phyloP scores from a whole-genome alignment of 441 rosid species.

The Theobroma grandiflorum region DNA sequence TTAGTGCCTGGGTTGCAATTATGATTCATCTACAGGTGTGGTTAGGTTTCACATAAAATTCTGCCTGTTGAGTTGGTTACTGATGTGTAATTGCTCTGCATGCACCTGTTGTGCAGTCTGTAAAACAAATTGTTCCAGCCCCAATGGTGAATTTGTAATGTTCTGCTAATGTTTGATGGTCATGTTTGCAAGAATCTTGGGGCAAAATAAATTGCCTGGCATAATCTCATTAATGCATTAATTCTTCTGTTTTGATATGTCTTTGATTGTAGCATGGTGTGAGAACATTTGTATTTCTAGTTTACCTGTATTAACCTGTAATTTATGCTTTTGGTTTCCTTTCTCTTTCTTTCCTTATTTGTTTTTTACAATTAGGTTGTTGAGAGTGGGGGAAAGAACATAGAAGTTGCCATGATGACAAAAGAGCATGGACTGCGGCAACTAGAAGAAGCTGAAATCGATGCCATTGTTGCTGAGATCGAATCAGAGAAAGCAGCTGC shows the following conservation, averaged over 20 bases:
- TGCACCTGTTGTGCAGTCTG: not conserved
- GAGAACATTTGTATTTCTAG: not conserved
- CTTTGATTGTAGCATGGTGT: not conserved
- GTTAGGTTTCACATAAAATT: not conserved
- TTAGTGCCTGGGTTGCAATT: not conserved
- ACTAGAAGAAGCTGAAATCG: slow-evolving; percentile 88
- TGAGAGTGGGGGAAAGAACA: slow-evolving; percentile 98
- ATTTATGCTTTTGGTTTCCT: not conserved
- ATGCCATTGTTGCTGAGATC: slow-evolving; percentile 72
- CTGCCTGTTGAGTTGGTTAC: not conserved
- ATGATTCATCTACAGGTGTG: not conserved
- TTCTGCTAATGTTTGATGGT: not conserved
- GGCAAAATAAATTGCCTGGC: not conserved
- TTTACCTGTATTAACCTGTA: not conserved
- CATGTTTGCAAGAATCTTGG: not conserved
- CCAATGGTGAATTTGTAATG: not conserved
- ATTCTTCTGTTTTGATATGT: not conserved
- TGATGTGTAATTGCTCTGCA: not conserved
- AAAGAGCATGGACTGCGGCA: slow-evolving; percentile 72
- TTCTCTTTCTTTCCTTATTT: not conserved
- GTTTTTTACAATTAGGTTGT: slow-evolving; percentile 58
- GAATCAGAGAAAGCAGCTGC: slow-evolving; percentile 95
- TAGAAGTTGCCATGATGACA: slow-evolving; percentile 89
- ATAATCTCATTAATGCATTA: not conserved
- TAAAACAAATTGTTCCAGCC: not conserved